These are phyloP conservation scores for Cryomyces minteri DNA, from an alignment of 495 filamentous ascomycete species.

Conservation along the genomic window DNA sequence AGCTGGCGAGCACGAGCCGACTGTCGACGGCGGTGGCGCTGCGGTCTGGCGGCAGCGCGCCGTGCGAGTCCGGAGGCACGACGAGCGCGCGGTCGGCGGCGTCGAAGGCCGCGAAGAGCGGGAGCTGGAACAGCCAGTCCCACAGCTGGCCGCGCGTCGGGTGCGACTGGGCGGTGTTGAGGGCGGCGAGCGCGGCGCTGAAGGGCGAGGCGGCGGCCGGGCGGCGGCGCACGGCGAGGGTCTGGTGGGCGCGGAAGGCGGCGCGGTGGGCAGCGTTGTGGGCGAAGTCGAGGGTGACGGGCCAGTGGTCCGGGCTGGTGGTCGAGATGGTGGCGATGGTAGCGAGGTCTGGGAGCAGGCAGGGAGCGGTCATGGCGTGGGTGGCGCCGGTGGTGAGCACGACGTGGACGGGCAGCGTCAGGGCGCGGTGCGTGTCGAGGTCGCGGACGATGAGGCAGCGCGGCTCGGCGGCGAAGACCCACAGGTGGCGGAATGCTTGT, in stretches of 20 bases:
- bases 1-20: slow-evolving; percentile 48
- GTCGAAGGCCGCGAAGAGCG: slow-evolving; percentile 34
- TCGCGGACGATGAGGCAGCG: slow-evolving; percentile 78
- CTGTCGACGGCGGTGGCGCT: slow-evolving; percentile 58
- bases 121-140: slow-evolving; percentile 62
- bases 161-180: slow-evolving; percentile 17
- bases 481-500: slow-evolving; percentile 94
- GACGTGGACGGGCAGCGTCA: slow-evolving; percentile 49
- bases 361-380: slow-evolving; percentile 31
- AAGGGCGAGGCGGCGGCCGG: slow-evolving; percentile 50
- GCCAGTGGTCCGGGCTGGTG: slow-evolving; percentile 61
- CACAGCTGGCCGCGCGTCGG: slow-evolving; percentile 24
- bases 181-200: too few species aligned
- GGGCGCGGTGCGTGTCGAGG: slow-evolving; percentile 59
- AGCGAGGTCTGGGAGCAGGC: slow-evolving; percentile 64
- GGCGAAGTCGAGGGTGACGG: slow-evolving; percentile 61
- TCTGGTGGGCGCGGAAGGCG: slow-evolving; percentile 58
- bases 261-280: slow-evolving; percentile 42
- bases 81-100: slow-evolving; percentile 61
- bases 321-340: slow-evolving; percentile 50
- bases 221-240: slow-evolving; percentile 63
- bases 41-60: slow-evolving; percentile 14
- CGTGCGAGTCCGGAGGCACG: slow-evolving; percentile 34
- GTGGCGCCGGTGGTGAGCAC: slow-evolving; percentile 30
- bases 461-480: slow-evolving; percentile 83